phyloP scores from a whole-genome alignment of 2,329 filamentous ascomycete species.

The Plectosphaerella cucumerina region DNA sequence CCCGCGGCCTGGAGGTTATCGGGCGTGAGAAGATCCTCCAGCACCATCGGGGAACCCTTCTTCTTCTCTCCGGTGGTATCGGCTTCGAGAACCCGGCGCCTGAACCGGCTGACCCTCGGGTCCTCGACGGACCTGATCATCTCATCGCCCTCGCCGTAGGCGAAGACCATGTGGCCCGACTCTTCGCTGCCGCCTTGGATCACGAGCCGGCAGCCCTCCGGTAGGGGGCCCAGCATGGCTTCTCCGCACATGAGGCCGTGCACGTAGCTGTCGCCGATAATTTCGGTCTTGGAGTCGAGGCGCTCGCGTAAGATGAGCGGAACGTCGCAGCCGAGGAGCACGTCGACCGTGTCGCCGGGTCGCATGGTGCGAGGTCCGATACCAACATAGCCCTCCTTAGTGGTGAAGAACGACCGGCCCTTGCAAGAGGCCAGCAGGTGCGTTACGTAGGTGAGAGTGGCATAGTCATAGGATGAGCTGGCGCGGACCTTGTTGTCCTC shows the following conservation, averaged over 20 bases:
- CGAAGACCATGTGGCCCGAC: neutral
- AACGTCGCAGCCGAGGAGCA: conserved; percentile 7
- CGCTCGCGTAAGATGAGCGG: conserved; percentile 8
- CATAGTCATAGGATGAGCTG: conserved; percentile 1
- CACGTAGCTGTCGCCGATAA: conserved; percentile 4
- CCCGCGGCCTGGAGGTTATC: neutral
- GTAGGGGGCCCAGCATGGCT: conserved; percentile 3
- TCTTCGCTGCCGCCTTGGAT: neutral
- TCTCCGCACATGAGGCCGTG: conserved; percentile 5
- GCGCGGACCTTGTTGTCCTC: neutral
- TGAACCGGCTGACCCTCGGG: neutral
- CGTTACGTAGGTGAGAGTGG: neutral
- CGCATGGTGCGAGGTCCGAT: conserved; percentile 1
- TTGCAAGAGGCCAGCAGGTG: conserved; percentile 2
- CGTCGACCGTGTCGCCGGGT: conserved; percentile 4
- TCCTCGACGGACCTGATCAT: neutral
- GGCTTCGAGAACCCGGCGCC: neutral
- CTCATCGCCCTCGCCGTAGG: neutral
- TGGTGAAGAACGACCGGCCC: conserved; percentile 1
- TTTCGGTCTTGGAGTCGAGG: neutral
- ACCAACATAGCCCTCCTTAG: conserved; percentile 4
- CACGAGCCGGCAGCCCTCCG: neutral
- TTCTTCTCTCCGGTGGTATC: neutral
- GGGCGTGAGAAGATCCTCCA: conserved; percentile 1
- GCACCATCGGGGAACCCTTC: neutral